Evolutionary conservation across 139 green algal species (phyloP).

Genomic region (Chara braunii): DNA sequence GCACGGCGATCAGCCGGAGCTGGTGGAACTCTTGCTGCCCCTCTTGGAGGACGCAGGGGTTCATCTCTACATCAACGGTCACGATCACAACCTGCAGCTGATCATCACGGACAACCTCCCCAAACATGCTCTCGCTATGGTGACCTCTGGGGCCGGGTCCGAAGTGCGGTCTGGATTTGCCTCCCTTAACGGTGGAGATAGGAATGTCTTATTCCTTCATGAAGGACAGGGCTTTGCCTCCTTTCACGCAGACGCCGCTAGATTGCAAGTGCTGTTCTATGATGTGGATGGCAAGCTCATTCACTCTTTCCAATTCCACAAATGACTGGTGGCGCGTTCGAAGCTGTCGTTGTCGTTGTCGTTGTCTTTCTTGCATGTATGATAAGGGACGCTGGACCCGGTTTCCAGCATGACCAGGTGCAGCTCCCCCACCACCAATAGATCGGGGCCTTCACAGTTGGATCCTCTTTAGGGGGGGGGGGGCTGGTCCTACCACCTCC

Average conservation of each 20-base stretch:
- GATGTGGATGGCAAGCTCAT: slow-evolving; percentile 10
- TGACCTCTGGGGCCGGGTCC: slow-evolving; percentile 38
- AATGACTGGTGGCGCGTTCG: no score
- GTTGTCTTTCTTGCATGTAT: no score
- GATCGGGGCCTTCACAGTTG: no score
- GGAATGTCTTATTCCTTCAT: slow-evolving; percentile 6
- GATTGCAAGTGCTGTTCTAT: slow-evolving; percentile 17
- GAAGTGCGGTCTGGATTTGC: no score
- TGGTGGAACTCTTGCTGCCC: slow-evolving; percentile 23
- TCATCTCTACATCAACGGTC: slow-evolving; percentile 40
- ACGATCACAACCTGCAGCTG: slow-evolving; percentile 40
- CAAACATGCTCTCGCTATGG: slow-evolving; percentile 3
- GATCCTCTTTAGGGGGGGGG: no score
- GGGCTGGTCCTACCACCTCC: no score
- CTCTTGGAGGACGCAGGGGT: slow-evolving; percentile 37
- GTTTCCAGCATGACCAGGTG: no score
- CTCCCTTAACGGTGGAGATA: slow-evolving; percentile 15
- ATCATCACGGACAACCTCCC: slow-evolving; percentile 16
- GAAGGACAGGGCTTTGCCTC: slow-evolving; percentile 28
- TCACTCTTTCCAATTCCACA: slow-evolving; percentile 18
- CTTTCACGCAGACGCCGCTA: not conserved
- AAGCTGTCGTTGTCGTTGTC: no score
- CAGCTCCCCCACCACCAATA: no score
- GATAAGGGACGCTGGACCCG: no score
- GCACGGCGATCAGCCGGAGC: slow-evolving; percentile 36